Conservation (phyloP, 805 yeast genomes). For the Candida endomychidarum region DNA sequence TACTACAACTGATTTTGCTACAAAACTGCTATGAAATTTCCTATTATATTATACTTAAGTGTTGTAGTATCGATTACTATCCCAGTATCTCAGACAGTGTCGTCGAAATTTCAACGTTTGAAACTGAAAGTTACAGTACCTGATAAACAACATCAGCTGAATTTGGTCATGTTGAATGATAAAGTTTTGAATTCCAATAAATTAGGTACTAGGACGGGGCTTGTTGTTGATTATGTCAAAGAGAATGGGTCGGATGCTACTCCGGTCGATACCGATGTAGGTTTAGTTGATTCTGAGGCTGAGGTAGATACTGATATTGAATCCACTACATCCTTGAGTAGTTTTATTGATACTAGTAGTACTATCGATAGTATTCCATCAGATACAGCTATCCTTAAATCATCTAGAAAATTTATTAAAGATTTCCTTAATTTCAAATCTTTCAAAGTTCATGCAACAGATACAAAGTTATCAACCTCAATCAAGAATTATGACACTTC, state of each 20-base stretch:
- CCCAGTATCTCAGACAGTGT: conserved; percentile 9
- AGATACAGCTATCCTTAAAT: conserved; percentile 2
- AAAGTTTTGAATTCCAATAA: conserved; percentile 9
- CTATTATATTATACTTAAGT: neutral
- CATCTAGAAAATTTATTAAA: conserved; percentile 11
- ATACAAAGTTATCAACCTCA: conserved; percentile 22
- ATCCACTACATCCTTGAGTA: no score
- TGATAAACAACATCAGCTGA: conserved; percentile 7
- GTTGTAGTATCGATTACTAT: neutral
- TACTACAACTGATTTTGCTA: no score
- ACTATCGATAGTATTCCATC: no score
- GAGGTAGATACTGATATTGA: neutral
- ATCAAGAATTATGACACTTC: conserved; percentile 29
- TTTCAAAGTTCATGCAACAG: neutral
- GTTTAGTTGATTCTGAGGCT: no score
- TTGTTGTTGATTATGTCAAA: conserved; percentile 12
- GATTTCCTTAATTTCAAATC: conserved; percentile 12
- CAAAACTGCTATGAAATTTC: neutral
- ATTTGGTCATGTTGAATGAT: conserved; percentile 7
- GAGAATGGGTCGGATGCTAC: no score
- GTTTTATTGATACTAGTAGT: no score
- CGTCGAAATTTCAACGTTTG: conserved; percentile 8
- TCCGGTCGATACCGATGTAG: no score
- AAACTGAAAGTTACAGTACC: neutral
- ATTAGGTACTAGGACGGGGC: conserved; percentile 9